These are phyloP conservation scores for Annulohypoxylon stygium DNA, from an alignment of 495 filamentous ascomycete genomes.

Conservation along the genomic window DNA sequence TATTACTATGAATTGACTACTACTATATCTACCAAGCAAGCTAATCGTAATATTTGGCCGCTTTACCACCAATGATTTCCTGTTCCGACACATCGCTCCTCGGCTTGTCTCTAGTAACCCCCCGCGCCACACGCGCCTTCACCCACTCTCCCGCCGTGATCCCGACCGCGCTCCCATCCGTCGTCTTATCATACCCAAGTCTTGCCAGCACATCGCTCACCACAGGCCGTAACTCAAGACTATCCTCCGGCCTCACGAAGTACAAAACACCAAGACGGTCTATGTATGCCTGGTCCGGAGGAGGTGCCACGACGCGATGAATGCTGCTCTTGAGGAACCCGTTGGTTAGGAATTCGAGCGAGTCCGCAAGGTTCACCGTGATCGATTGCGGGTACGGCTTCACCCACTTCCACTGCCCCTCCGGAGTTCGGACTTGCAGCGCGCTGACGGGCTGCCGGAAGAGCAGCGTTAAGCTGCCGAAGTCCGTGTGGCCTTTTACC, in stretches of 20 bases:
- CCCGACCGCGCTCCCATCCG: constrained; percentile 53
- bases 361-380: constrained; percentile 67
- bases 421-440: constrained; percentile 63
- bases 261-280: constrained; percentile 67
- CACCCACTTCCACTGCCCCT: constrained; percentile 65
- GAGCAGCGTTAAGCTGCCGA: constrained; percentile 67
- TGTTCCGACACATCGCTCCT: constrained; percentile 46
- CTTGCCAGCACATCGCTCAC: constrained; percentile 49
- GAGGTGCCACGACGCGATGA: constrained; percentile 65
- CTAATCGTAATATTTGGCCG: constrained; percentile 51
- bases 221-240: constrained; percentile 51
- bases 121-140: constrained; percentile 54
- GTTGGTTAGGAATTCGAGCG: constrained; percentile 63
- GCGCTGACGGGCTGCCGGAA: constrained; percentile 67
- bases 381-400: constrained; percentile 66
- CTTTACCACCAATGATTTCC: constrained; percentile 48
- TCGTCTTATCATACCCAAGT: constrained; percentile 51
- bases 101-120: constrained; percentile 36
- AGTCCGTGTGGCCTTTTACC: constrained; percentile 67
- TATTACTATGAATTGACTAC: neutral
- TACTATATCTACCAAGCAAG: neutral
- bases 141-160: constrained; percentile 60
- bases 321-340: constrained; percentile 67
- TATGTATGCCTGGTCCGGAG: constrained; percentile 63
- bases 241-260: constrained; percentile 56